These are phyloP conservation scores for Candida michaelii DNA, from an alignment of 805 yeast species.

Conservation along the genomic window DNA sequence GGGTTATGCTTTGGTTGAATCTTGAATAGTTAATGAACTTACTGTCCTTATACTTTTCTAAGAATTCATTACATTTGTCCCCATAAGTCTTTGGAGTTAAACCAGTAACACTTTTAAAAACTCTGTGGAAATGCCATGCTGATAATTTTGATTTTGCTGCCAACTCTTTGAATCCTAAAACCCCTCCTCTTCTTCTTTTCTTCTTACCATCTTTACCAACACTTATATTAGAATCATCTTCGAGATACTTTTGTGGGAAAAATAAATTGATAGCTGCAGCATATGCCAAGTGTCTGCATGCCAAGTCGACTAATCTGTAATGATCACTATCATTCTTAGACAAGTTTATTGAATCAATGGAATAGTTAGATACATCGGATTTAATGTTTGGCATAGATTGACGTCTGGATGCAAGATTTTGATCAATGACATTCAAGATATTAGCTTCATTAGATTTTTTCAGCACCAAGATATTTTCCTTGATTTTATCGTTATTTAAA, in stretches of 20 bases:
- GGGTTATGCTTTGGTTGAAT: constrained; percentile 13
- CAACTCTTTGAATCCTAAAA: constrained; percentile 79
- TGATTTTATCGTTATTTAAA: constrained; percentile 33
- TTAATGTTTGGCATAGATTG: constrained; percentile 28
- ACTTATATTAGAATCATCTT: constrained; percentile 17
- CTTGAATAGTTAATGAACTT: constrained; percentile 16
- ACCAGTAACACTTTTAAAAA: constrained; percentile 82
- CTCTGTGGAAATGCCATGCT: constrained; percentile 94
- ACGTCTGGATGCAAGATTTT: constrained; percentile 20
- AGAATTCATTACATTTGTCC: constrained; percentile 70
- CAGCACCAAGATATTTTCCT: constrained; percentile 33
- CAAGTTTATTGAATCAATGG: constrained; percentile 21
- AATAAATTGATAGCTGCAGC: constrained; percentile 61
- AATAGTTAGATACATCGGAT: not conserved
- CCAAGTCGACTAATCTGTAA: constrained; percentile 65
- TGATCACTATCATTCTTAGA: constrained; percentile 69
- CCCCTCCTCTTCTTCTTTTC: constrained; percentile 72
- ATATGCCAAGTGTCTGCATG: constrained; percentile 79
- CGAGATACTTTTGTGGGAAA: constrained; percentile 21
- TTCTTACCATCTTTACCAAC: constrained; percentile 20
- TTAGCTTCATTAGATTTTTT: constrained; percentile 26
- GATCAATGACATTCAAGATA: constrained; percentile 20
- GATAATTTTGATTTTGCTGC: constrained; percentile 80
- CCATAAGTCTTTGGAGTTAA: constrained; percentile 88
- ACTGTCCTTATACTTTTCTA: constrained; percentile 35